Base-by-base conservation (phyloP, 352 stramenopile genomes). In the Blastocystis sp. region DNA sequence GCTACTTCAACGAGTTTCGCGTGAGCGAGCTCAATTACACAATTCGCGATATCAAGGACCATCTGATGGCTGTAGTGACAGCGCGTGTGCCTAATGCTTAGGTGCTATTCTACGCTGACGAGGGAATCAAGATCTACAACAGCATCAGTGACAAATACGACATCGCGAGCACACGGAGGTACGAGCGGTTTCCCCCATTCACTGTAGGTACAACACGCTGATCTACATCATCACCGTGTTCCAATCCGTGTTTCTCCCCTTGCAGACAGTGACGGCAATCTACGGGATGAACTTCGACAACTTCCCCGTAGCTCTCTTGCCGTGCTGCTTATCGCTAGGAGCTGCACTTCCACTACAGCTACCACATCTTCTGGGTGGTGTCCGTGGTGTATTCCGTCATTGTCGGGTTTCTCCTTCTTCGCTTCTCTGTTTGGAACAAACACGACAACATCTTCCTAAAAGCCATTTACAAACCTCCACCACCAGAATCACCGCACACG, bases 261-360 rank as follows among this genome's bases (percentile, higher is more conserved):
- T 89, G 33, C 79, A 89, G 41, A 80, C 67, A 21, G 37, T 89
- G 2, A 89, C 79, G 19, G 79, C 79, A 21, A 65, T 89, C 55
- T 89, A 89, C 41, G 79, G 79, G 50, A 89, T 89, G 79, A 89
- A 89, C 50, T 89, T 89, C 55, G 79, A 89, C 45, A 59, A 79
- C 13, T 78, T 89, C n/a, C 79, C 79, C 12, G 79, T 85, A 39
- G 26, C 29, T 21, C 1, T 35, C 19, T 39, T 2, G n/a, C 3
- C 0, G 12, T 50, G 12, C 3, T 13, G 9, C 29, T 85, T 3
- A 59, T 24, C 3, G 3, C 24, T 85, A 85, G 74, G 74, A 85
- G 41, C 41, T 85, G 50, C 4, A 29, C 41, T 85, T 69, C 33
- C 16, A 85, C 3, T 85, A 85, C 29, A 45, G 24, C 12, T 85